phyloP scores from a whole-genome alignment of 257 asterid genomes.

The Solanum tacnaense region DNA sequence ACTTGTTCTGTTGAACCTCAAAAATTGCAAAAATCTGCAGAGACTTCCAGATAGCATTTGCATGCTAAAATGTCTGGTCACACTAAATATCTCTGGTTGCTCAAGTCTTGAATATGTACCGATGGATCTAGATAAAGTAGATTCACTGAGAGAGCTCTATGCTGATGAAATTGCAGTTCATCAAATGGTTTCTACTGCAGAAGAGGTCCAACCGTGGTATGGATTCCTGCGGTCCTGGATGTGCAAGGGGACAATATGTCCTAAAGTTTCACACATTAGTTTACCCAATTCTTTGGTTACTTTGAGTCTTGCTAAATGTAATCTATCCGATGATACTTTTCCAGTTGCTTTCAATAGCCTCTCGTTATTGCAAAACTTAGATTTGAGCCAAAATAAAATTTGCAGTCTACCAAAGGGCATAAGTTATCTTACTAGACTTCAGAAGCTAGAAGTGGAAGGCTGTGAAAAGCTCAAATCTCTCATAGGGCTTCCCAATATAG shows the following conservation, averaged over 20 bases:
- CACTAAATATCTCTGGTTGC: conserved; percentile 10
- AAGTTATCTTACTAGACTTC: conserved; percentile 2
- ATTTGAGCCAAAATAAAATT: conserved; percentile 4
- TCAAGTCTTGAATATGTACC: conserved; percentile 3
- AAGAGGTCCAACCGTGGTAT: neutral
- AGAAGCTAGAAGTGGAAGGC: neutral
- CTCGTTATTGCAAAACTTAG: conserved; percentile 2
- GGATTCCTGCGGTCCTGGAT: neutral
- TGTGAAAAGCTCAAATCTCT: conserved; percentile 7
- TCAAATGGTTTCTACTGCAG: neutral
- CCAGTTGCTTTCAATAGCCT: conserved; percentile 9
- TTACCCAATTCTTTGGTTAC: neutral
- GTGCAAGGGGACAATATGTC: neutral
- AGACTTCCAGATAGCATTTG: conserved; percentile 5
- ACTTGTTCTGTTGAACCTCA: conserved; percentile 4
- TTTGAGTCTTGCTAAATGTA: conserved; percentile 7
- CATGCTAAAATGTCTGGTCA: conserved; percentile 4
- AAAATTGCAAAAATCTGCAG: conserved; percentile 7
- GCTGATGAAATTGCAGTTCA: conserved; percentile 5
- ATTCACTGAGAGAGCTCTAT: conserved; percentile 1
- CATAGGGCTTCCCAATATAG: neutral
- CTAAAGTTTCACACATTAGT: neutral
- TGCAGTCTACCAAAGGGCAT: conserved; percentile 4
- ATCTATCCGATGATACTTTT: conserved; percentile 5
- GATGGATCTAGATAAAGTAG: neutral